Percentiles rank a stretch among this genome's conserved stretches.
These are phyloP conservation scores for Rutstroemia sp. DNA, from an alignment of 2,329 filamentous ascomycete genomes.

Conservation along the genomic window DNA sequence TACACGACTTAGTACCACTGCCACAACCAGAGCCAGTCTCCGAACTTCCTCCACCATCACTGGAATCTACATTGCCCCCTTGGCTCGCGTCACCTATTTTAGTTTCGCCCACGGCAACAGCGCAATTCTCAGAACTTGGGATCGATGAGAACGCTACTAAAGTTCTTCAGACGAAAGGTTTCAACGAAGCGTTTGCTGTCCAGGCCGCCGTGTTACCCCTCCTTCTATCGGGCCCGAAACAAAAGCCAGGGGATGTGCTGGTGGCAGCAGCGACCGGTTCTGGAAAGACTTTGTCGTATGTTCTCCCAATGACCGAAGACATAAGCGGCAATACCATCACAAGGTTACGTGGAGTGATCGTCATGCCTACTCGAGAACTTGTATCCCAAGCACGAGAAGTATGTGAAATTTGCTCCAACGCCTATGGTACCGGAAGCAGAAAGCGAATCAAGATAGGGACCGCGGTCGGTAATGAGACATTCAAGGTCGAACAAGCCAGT, in stretches of 20 bases:
- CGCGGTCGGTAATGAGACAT: conserved; percentile 71
- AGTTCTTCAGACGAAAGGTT: conserved; percentile 60
- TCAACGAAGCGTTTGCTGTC: conserved; percentile 67
- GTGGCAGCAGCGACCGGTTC: conserved; percentile 92
- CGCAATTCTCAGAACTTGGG: conserved; percentile 57
- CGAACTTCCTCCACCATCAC: conserved; percentile 49
- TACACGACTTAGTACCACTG: conserved; percentile 71
- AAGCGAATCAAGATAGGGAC: conserved; percentile 73
- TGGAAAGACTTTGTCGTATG: conserved; percentile 89
- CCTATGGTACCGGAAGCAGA: conserved; percentile 45
- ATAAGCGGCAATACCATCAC: conserved; percentile 59
- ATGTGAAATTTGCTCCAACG: conserved; percentile 65
- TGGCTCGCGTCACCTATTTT: conserved; percentile 76
- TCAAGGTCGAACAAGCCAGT: conserved; percentile 56
- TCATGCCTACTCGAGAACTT: conserved; percentile 85
- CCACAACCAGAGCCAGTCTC: conserved; percentile 65
- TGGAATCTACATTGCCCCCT: conserved; percentile 69
- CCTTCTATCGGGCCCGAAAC: conserved; percentile 57
- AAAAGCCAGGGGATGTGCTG: conserved; percentile 68
- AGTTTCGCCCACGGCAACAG: conserved; percentile 51
- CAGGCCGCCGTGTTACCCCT: conserved; percentile 76
- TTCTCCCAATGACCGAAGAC: conserved; percentile 75
- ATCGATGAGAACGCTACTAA: conserved; percentile 53
- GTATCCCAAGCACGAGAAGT: conserved; percentile 79
- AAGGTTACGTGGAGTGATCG: conserved; percentile 68